Base-by-base conservation (phyloP, 2,329 filamentous ascomycete genomes). In the Cordyceps tenuipes region DNA sequence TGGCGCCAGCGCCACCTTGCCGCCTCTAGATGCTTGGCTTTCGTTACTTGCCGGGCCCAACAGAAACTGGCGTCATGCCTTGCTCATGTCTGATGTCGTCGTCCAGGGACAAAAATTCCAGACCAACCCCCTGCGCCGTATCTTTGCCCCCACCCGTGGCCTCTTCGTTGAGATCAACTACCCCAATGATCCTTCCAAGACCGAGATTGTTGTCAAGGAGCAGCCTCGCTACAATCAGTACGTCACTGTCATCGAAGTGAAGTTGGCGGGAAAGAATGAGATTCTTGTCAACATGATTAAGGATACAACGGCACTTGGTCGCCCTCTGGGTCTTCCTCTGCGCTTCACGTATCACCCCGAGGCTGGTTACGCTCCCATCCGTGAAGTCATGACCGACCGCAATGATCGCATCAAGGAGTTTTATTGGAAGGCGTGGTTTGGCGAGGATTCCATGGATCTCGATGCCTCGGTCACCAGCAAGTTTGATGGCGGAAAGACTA, bases 401-500 rank as follows among this genome's bases (percentile, higher is more conserved):
- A 99, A 99, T 72, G 93, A 99, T 71, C 89, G 91, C 65, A 97
- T 99, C 80, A 99, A 99, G 81, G 90, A 96, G 75, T 99, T 99
- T 74, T 99, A 99, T 82, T 99, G 96, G 86, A 87, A 87, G 67
- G 87, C 95, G 65, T 99, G 94, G 94, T 99, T 99, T 68, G 94
- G 91, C 47, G 83, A 92, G 62, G 92, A 96, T 69, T 76, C 82
- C 48, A 82, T 95, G 55, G 87, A 95, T 59, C 89, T 97, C 59
- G 88, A 97, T 68, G 87, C 89, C 17, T 81, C 90, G 41, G 89
- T 96, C 57, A 92, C 90, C 6, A 88, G 90, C 70, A 87, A 86
- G 66, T 99, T 99, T 70, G 90, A 94, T 66, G 94, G 94, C 70
- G 94, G 94, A 65, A 86, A 87, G 66, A 84, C 91, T 5, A 91